These are phyloP conservation scores for Wickerhamomyces canadensis DNA, from an alignment of 805 yeast species.

Conservation along the genomic window DNA sequence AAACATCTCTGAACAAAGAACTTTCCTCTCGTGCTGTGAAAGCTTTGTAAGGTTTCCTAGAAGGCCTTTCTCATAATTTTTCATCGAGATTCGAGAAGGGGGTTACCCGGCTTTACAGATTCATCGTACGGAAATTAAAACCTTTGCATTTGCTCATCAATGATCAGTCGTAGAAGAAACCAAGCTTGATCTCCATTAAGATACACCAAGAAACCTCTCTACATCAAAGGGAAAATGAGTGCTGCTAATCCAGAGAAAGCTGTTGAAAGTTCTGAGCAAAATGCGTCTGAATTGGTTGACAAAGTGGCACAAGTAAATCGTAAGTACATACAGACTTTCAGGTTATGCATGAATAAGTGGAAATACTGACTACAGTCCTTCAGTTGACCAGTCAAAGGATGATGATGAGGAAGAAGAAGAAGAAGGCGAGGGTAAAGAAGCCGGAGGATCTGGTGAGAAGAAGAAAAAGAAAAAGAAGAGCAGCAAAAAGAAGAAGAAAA, in stretches of 20 bases:
- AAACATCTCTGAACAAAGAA: too few relatives aligned
- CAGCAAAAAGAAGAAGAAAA: conserved; percentile 47
- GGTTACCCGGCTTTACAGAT: not conserved
- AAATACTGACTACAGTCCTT: too few relatives aligned
- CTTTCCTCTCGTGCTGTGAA: too few relatives aligned
- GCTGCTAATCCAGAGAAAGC: not conserved
- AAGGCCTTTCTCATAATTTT: not conserved
- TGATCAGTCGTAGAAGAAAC: too few relatives aligned
- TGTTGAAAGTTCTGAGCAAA: not conserved
- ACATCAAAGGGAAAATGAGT: not conserved
- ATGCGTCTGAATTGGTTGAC: not conserved
- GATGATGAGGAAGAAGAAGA: conserved; percentile 17
- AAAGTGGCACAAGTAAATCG: conserved; percentile 3
- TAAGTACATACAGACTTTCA: not conserved
- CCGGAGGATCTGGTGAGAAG: conserved; percentile 22
- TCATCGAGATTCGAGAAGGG: not conserved
- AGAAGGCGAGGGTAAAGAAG: conserved; percentile 27
- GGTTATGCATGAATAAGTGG: too few relatives aligned
- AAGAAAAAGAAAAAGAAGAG: conserved; percentile 54
- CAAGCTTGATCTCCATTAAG: too few relatives aligned
- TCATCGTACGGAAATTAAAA: too few relatives aligned
- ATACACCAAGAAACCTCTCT: too few relatives aligned
- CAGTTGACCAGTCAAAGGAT: conserved; percentile 12
- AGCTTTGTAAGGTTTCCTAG: not conserved
- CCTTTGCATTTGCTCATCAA: not conserved